Evolutionary conservation across 305 asterid species (phyloP).

Genomic region (Fraxinus xanthoxyloides): DNA sequence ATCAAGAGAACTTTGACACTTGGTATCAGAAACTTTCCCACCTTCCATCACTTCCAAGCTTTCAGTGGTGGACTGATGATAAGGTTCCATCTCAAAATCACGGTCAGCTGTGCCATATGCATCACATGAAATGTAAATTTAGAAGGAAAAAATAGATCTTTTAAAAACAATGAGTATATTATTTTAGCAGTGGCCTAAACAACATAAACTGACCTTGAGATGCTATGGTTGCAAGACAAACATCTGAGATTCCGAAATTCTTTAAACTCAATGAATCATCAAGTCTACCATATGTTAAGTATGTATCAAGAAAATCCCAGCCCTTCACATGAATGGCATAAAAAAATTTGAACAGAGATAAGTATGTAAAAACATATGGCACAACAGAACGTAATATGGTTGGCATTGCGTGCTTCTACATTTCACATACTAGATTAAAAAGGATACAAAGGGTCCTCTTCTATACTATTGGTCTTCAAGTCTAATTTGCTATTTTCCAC

Average conservation of each 20-base stretch:
- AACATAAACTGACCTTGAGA: constrained; percentile 57
- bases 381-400: background rate
- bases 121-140: constrained; percentile 4
- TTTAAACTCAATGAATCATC: constrained; percentile 75
- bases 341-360: background rate
- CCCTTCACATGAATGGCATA: background rate
- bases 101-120: constrained; percentile 41
- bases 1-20: background rate
- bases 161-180: background rate
- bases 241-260: constrained; percentile 86
- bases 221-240: constrained; percentile 78
- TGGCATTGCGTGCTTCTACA: constrained; percentile 1
- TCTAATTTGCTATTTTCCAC: constrained; percentile 16
- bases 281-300: constrained; percentile 57
- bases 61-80: constrained; percentile 24
- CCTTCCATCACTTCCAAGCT: constrained; percentile 35
- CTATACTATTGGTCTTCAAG: constrained; percentile 28
- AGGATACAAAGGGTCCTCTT: constrained; percentile 78
- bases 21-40: background rate
- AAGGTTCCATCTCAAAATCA: constrained; percentile 32
- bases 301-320: constrained; percentile 12
- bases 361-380: background rate
- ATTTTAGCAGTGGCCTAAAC: background rate
- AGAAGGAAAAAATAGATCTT: background rate
- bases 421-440: constrained; percentile 7